phyloP scores from a whole-genome alignment of 108 stramenopile species.

The Craspedostauros australis region DNA sequence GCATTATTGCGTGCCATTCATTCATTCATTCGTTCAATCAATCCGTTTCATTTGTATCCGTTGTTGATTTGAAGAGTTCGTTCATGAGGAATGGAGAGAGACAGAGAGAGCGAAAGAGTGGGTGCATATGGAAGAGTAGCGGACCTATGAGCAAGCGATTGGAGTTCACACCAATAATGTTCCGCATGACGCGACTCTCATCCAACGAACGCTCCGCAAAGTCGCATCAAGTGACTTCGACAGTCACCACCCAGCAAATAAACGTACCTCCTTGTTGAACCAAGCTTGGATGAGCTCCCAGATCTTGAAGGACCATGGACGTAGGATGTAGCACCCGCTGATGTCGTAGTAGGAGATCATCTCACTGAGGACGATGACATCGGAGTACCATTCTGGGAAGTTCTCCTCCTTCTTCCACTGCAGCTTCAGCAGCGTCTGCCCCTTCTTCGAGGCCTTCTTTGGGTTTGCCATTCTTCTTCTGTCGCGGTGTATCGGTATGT shows the following conservation, averaged over 20 bases:
- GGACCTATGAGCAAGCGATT: too few species aligned
- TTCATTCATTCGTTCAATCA: too few species aligned
- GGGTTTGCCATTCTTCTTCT: conserved; percentile 10
- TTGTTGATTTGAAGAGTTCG: not conserved
- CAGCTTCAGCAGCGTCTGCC: conserved; percentile 68
- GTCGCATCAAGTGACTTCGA: too few species aligned
- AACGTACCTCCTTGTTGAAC: conserved; percentile 76
- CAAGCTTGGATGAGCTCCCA: conserved; percentile 98
- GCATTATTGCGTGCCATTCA: too few species aligned
- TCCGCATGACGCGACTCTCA: too few species aligned
- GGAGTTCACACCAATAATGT: too few species aligned
- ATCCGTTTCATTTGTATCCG: too few species aligned
- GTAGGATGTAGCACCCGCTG: conserved; percentile 98
- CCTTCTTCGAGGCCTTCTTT: conserved; percentile 66
- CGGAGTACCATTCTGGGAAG: conserved; percentile 96
- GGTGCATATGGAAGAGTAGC: not conserved
- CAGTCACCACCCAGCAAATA: not conserved
- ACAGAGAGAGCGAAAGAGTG: not conserved
- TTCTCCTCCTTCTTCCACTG: conserved; percentile 91
- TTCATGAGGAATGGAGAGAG: not conserved
- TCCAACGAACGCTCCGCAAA: too few species aligned
- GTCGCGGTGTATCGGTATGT: too few species aligned
- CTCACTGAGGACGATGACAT: conserved; percentile 95
- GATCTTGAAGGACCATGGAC: conserved; percentile 97
- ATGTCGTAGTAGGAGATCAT: conserved; percentile 99